Conservation (phyloP, 2,329 filamentous ascomycete genomes). For the Lasiodiplodia hormozganensis region DNA sequence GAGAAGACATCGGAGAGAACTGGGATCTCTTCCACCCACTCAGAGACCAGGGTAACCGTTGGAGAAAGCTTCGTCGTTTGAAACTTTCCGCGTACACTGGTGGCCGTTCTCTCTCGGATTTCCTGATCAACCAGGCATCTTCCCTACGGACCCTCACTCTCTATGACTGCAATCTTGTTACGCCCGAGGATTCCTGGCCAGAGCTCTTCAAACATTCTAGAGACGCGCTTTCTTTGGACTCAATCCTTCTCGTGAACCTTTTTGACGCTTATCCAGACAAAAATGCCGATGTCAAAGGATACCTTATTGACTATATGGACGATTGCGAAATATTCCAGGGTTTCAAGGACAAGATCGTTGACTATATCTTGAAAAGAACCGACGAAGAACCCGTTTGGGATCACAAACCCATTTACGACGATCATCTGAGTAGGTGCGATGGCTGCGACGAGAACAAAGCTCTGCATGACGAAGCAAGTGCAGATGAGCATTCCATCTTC, state of each 20-base stretch:
- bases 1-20: constrained; percentile 3
- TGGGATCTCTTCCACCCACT: constrained; percentile 7
- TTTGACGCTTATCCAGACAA: constrained; percentile 14
- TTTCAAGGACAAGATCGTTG: neutral
- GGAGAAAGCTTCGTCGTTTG: constrained; percentile 13
- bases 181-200: constrained; percentile 11
- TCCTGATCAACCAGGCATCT: constrained; percentile 8
- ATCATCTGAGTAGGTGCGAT: constrained; percentile 1
- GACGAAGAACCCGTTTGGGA: constrained; percentile 5
- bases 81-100: neutral
- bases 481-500: neutral
- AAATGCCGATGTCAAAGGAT: constrained; percentile 11
- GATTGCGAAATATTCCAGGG: constrained; percentile 9
- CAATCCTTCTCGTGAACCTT: neutral
- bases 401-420: constrained; percentile 9
- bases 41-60: constrained; percentile 2
- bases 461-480: constrained; percentile 6
- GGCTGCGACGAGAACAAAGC: constrained; percentile 9
- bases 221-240: neutral
- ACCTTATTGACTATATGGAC: constrained; percentile 10
- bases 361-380: constrained; percentile 3
- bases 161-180: constrained; percentile 13
- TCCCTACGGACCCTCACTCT: constrained; percentile 5
- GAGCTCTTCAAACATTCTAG: neutral
- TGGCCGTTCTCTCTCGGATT: neutral